Evolutionary conservation across 495 filamentous ascomycete species (phyloP).

Genomic region (Tricharina praecox): DNA sequence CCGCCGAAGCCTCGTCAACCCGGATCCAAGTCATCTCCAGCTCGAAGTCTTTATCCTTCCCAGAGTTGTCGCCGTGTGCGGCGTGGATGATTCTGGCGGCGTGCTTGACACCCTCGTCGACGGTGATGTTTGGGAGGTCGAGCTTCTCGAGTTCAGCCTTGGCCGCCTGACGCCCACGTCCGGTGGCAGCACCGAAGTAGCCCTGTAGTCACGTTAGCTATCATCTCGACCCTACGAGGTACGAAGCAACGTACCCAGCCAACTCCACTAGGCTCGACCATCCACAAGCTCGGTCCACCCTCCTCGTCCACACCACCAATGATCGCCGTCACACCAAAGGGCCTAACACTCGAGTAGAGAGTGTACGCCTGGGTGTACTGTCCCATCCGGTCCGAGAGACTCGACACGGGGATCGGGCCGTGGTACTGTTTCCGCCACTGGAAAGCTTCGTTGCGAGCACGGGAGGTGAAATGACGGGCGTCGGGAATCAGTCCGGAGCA

Average conservation of each 20-base stretch:
- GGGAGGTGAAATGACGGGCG: conserved; percentile 83
- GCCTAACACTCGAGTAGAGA: conserved; percentile 84
- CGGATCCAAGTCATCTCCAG: conserved; percentile 98
- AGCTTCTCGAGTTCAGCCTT: conserved; percentile 98
- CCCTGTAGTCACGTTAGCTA: conserved; percentile 36
- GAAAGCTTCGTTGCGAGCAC: conserved; percentile 82
- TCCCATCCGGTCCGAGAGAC: conserved; percentile 78
- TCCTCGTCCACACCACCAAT: conserved; percentile 84
- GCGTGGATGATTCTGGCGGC: conserved; percentile 91
- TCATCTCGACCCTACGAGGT: not conserved
- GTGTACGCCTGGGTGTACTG: conserved; percentile 95
- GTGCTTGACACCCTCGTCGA: conserved; percentile 83
- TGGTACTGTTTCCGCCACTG: conserved; percentile 81
- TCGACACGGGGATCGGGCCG: conserved; percentile 68
- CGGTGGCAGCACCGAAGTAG: conserved; percentile 93
- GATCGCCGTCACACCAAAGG: conserved; percentile 91
- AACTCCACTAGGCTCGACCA: conserved; percentile 92
- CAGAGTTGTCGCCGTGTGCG: conserved; percentile 84
- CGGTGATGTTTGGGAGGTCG: conserved; percentile 63
- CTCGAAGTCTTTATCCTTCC: conserved; percentile 91
- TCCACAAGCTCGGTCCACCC: conserved; percentile 85
- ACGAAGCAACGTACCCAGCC: conserved; percentile 53
- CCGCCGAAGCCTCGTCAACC: conserved; percentile 63
- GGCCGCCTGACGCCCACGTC: conserved; percentile 86
- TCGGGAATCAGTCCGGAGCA: conserved; percentile 87